Conservation (phyloP, 345 rosid genomes). For the Gossypium ekmanianum region DNA sequence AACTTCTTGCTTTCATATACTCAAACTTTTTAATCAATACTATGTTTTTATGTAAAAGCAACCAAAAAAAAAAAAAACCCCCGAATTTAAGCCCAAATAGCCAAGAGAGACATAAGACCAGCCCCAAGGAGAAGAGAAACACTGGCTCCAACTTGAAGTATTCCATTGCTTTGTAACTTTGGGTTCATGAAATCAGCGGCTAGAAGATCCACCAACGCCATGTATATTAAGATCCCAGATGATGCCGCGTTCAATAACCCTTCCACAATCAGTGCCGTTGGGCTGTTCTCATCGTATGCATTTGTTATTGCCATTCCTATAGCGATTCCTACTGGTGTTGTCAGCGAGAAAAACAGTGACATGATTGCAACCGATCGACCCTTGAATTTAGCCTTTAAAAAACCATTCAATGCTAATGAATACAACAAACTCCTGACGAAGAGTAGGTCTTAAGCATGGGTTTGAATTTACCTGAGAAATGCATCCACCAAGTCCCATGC, state of each 20-base stretch:
- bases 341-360: slow-evolving; percentile 57
- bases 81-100: slow-evolving; percentile 49
- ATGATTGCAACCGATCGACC: slow-evolving; percentile 18
- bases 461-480: slow-evolving; percentile 40
- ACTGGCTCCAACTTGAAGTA: slow-evolving; percentile 36
- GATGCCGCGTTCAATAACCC: slow-evolving; percentile 63
- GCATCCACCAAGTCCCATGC: slow-evolving; percentile 76
- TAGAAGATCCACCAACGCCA: slow-evolving; percentile 68
- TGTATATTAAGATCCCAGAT: slow-evolving; percentile 66
- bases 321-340: slow-evolving; percentile 60
- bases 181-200: slow-evolving; percentile 59
- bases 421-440: no score
- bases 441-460: not conserved
- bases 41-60: not conserved
- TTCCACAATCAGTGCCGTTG: slow-evolving; percentile 44
- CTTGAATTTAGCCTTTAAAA: slow-evolving; percentile 28
- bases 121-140: slow-evolving; percentile 47
- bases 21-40: not conserved
- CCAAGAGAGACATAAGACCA: slow-evolving; percentile 54
- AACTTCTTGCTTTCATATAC: no score
- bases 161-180: slow-evolving; percentile 35
- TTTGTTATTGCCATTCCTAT: slow-evolving; percentile 48
- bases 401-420: not conserved
- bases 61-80: not conserved
- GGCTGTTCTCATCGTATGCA: slow-evolving; percentile 45